Evolutionary conservation across 352 stramenopile genomes (phyloP), one percentile per base, ranked within the genome.

Genomic region (Phytophthora pistaciae): DNA sequence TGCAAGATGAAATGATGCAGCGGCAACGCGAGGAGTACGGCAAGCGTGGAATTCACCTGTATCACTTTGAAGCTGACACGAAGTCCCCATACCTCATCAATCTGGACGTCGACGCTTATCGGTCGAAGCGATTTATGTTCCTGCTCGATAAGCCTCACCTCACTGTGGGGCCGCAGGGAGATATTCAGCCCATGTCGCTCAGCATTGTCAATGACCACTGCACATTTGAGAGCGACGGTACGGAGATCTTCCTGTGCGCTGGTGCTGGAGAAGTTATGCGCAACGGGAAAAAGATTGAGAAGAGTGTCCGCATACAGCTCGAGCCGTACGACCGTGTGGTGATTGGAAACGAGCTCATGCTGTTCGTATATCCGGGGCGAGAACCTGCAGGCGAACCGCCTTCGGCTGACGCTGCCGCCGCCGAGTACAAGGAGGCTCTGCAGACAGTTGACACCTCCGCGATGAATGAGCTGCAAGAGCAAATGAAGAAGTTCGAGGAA

Each of bases 151-250:
- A 92, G 25, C 68, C 72, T 18, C 69, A 74, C 20, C 82, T 83
- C 36, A 85, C 75, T 11, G 79, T 92, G 27, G 84, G 82, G n/a
- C 56, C 84, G 9, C 84, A 91, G n/a, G 91, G 91, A 18, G 93
- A 98, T 66, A 98, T 98, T 78, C 91, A 97, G 72, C 92, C 92
- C 23, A 89, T 98, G 77, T 94, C 92, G 8, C 77, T 98, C n/a
- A 89, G 82, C n/a, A 90, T 98, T 33, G 84, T 97, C 1, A 86
- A 93, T 50, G 75, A 90, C 56, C 95, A 98, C 75, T 98, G 93
- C 70, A 74, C 75, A 6, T 91, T 95, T 66, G 83, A 92, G 46
- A 87, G 90, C 25, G 50, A 85, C 3, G 69, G 55, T 18, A 44
- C 31, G 3, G 77, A 82, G 23, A 84, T 89, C 59, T 82, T 69